Base-by-base conservation (phyloP, 257 asterid genomes). In the Lycium barbarum region DNA sequence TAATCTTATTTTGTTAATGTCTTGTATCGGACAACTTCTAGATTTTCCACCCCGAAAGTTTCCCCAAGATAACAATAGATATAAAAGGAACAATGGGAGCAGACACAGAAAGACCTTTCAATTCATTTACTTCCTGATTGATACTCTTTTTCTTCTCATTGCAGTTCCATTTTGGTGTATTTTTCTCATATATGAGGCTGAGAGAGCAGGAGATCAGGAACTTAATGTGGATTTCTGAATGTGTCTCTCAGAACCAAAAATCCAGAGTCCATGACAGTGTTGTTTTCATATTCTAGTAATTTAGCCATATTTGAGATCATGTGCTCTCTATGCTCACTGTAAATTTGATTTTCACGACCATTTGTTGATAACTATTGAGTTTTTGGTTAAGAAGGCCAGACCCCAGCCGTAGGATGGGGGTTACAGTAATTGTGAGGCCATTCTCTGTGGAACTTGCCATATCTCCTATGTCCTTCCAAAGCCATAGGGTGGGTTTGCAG, bases 221-320 rank as follows among this genome's bases (percentile, higher is more conserved):
- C 90, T 85, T 95, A 89, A 95, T 95, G 99, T 95, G 99, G 99
- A 95, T 95, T 86, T 95, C 99, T 10, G 99, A 95, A 91, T 95
- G 99, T 0, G 99, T 95, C 70, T 98, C 99, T 26, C 98, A 95
- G 86, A 95, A 95, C 95, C 99, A 95, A 90, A 95, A 95, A 87
- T 91, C 95, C 47, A 91, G 99, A 81, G 98, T 94, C 84, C 99
- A 95, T 20, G 99, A 95, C 38, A 95, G 99, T 59, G 98, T 95
- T 66, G 99, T 95, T 76, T 93, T 94, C 87, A 94, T 94, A 83
- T 95, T 95, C 90, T 95, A 92, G 91, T 76, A 15, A 78, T 33
- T 78, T 53, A 53, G 49, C 47, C 82, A 78, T 78, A 53, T 78
- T 78, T 78, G 65, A 53, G 65, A 78, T 53, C 49, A 53, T 33